Evolutionary conservation across 169 alveolate species (phyloP).

Genomic region (Ichthyophthirius multifiliis): DNA sequence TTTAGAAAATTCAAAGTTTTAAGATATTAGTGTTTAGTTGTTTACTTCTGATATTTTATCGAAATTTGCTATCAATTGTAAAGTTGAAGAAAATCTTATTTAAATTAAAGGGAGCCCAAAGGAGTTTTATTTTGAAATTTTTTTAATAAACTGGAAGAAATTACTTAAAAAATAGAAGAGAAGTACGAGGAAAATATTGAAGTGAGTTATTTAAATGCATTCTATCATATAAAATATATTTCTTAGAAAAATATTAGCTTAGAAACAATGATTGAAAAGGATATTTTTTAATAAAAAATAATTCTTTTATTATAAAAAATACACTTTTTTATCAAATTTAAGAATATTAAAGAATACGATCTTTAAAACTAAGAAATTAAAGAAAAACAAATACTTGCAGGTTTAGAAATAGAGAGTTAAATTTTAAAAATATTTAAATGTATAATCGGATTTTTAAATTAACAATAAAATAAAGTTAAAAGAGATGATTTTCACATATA

Average conservation of each 20-base stretch:
- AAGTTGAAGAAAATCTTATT: not conserved
- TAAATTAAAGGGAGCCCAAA: not conserved
- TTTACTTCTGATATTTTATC: conserved; percentile 14
- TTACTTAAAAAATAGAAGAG: not conserved
- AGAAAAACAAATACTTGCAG: not conserved
- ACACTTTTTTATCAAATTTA: not conserved
- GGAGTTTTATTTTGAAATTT: not conserved
- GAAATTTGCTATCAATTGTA: not conserved
- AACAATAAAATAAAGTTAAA: not conserved
- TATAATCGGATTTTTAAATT: not conserved
- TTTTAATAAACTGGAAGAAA: not conserved
- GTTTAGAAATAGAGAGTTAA: too few relatives aligned
- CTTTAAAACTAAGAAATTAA: not conserved
- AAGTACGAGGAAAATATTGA: not conserved
- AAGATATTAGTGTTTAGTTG: not conserved
- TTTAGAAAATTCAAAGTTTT: not conserved
- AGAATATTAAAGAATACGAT: not conserved
- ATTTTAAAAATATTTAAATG: too few relatives aligned
- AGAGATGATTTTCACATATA: not conserved
- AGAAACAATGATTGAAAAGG: not conserved
- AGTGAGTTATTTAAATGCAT: not conserved
- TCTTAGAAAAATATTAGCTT: not conserved
- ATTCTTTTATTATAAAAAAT: not conserved
- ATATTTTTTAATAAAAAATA: not conserved
- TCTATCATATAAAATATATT: not conserved